Conservation (phyloP, 2,329 filamentous ascomycete species). For the Colletotrichum noveboracense region DNA sequence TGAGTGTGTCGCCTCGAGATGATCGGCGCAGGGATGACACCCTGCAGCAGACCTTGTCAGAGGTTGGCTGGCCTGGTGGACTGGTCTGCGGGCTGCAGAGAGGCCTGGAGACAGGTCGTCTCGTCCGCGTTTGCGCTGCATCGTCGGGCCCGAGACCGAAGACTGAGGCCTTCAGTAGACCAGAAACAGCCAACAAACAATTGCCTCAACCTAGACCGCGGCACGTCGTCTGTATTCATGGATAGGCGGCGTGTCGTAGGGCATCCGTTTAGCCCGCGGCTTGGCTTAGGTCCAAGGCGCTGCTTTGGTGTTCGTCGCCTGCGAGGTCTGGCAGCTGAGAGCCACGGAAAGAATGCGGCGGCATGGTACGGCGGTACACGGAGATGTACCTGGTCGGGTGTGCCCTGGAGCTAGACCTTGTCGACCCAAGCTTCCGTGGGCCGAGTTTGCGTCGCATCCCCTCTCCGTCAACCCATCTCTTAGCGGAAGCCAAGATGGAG, state of each 20-base stretch:
- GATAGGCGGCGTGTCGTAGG: background rate
- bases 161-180: background rate
- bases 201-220: background rate
- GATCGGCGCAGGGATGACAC: constrained; percentile 19
- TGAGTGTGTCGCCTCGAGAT: constrained; percentile 3
- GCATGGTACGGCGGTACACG: background rate
- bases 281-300: background rate
- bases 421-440: constrained; percentile 12
- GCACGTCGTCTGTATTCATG: background rate
- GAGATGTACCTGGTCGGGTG: background rate
- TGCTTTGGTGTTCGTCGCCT: background rate
- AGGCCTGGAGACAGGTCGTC: constrained; percentile 9
- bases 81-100: background rate
- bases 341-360: background rate
- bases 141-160: background rate
- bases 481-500: constrained; percentile 17
- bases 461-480: constrained; percentile 19
- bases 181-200: background rate
- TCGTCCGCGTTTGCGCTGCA: background rate
- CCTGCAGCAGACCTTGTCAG: constrained; percentile 17
- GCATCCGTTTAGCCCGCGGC: background rate
- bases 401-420: constrained; percentile 18
- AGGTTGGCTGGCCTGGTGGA: constrained; percentile 7
- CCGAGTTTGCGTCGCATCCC: constrained; percentile 18
- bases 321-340: background rate